These are phyloP conservation scores for Talaromyces atroroseus DNA, from an alignment of 2,329 filamentous ascomycete species.

Conservation along the genomic window DNA sequence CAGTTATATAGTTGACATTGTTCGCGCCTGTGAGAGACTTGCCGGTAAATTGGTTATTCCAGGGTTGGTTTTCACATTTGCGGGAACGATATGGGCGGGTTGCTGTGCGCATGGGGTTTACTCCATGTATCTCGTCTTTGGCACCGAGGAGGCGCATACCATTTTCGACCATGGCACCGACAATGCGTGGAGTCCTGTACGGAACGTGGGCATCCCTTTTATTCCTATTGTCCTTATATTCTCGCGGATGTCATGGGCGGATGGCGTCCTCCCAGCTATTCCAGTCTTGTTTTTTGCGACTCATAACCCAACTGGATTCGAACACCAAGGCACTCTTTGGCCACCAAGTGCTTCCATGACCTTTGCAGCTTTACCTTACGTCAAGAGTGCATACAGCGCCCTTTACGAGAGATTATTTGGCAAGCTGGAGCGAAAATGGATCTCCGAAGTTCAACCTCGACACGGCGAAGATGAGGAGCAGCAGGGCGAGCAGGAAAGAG, in stretches of 20 bases:
- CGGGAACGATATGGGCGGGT: slow-evolving; percentile 46
- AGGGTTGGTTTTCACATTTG: slow-evolving; percentile 50
- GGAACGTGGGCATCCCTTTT: slow-evolving; percentile 58
- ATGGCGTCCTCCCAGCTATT: slow-evolving; percentile 58
- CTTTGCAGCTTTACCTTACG: slow-evolving; percentile 61
- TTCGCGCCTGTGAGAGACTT: slow-evolving; percentile 54
- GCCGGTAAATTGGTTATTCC: slow-evolving; percentile 60
- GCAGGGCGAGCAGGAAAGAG: slow-evolving; percentile 30
- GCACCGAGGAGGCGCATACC: slow-evolving; percentile 52
- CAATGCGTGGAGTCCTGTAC: slow-evolving; percentile 42
- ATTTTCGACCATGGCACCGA: slow-evolving; percentile 45
- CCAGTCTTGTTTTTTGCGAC: slow-evolving; percentile 53
- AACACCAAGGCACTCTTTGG: slow-evolving; percentile 55
- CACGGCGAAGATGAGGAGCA: slow-evolving; percentile 25
- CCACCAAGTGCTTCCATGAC: slow-evolving; percentile 62
- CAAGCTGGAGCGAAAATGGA: slow-evolving; percentile 55
- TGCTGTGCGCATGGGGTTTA: slow-evolving; percentile 56
- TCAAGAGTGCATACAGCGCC: slow-evolving; percentile 58
- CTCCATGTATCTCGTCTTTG: slow-evolving; percentile 62
- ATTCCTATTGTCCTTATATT: slow-evolving; percentile 64
- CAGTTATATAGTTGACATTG: slow-evolving; percentile 64
- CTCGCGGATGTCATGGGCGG: slow-evolving; percentile 60
- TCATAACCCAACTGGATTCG: slow-evolving; percentile 35
- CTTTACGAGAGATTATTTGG: slow-evolving; percentile 57
- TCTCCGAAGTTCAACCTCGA: slow-evolving; percentile 57